These are phyloP conservation scores for Cucurbita maxima DNA, from an alignment of 306 rosid species.

Conservation along the genomic window DNA sequence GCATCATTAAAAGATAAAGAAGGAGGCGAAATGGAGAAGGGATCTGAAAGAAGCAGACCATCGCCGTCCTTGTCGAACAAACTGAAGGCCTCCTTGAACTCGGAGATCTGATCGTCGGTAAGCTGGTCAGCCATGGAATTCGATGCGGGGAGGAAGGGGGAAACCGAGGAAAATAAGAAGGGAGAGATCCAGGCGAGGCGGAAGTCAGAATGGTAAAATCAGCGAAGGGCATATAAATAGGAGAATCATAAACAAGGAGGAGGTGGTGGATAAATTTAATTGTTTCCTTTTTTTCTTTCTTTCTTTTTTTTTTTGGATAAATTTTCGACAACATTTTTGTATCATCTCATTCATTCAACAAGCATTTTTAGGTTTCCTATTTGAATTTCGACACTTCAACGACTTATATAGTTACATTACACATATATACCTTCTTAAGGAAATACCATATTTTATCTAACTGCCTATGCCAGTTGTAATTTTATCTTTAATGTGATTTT, in stretches of 20 bases:
- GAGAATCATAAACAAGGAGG: not conserved
- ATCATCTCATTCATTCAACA: not conserved
- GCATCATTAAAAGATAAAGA: not conserved
- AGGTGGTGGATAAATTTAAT: not conserved
- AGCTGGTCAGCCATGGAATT: slow-evolving; percentile 5
- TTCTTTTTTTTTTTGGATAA: not conserved
- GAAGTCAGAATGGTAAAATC: not conserved
- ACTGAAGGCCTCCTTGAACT: slow-evolving; percentile 11
- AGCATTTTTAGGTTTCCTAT: not conserved
- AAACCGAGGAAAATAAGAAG: not conserved
- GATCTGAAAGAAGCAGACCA: slow-evolving; percentile 3
- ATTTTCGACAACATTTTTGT: not conserved
- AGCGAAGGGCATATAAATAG: not conserved
- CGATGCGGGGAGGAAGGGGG: not conserved
- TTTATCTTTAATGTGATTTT: too few relatives aligned
- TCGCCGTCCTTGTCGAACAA: slow-evolving; percentile 9
- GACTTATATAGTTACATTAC: not conserved
- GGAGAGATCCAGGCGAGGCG: not conserved
- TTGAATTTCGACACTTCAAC: not conserved
- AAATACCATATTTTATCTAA: too few relatives aligned
- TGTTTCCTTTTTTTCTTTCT: too few relatives aligned
- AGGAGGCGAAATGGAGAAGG: not conserved
- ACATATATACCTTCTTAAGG: too few relatives aligned
- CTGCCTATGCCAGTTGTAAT: too few relatives aligned
- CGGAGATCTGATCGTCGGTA: slow-evolving; percentile 6